These are phyloP conservation scores for Pleurozium schreberi DNA, from an alignment of 225 moss, liverwort and hornwort species.

Conservation along the genomic window DNA sequence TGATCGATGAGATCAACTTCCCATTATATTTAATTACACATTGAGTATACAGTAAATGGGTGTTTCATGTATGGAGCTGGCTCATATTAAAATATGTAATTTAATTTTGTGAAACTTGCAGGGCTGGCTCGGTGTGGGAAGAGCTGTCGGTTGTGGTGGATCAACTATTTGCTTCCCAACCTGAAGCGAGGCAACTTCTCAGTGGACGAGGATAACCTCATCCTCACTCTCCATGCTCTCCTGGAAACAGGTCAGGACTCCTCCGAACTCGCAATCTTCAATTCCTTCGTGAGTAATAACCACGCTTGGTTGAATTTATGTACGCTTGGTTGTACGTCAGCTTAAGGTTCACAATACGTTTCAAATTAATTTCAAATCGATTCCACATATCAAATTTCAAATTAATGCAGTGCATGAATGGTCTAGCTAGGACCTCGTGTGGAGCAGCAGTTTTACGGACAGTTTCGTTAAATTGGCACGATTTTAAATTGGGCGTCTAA, in stretches of 20 bases:
- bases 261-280: neutral
- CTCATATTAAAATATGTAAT: no score
- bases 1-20: neutral
- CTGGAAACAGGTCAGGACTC: conserved; percentile 44
- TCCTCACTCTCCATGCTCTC: conserved; percentile 42
- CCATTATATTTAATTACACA: no score
- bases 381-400: neutral
- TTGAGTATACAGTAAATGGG: no score
- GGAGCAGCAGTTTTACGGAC: neutral
- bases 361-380: neutral
- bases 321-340: no score
- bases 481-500: neutral
- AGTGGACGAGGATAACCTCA: conserved; percentile 38
- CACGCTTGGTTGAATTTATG: no score
- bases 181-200: conserved; percentile 54
- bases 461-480: neutral
- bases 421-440: neutral
- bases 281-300: neutral
- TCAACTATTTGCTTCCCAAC: conserved; percentile 49
- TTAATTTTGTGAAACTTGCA: neutral
- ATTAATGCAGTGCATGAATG: neutral
- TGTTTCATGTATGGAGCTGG: neutral
- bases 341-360: neutral
- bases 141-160: conserved; percentile 62
- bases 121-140: conserved; percentile 52